Conservation (phyloP, 441 rosid genomes). For the Raphanus hybrid region DNA sequence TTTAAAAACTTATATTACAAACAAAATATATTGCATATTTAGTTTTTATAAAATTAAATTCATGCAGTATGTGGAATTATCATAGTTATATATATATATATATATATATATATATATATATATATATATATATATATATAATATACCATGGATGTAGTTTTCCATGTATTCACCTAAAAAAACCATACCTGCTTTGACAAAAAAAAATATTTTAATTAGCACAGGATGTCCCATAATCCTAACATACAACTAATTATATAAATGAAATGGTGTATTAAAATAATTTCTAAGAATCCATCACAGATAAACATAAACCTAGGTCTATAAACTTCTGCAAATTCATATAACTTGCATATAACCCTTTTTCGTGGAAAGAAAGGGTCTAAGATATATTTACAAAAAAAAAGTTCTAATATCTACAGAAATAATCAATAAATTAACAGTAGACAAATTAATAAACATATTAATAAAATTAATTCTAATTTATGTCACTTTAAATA, state of each 20-base stretch:
- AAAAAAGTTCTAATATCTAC: background rate
- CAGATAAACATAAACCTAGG: background rate
- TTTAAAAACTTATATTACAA: no score
- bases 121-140: no score
- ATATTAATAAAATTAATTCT: no score
- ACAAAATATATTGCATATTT: background rate
- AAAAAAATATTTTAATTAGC: background rate
- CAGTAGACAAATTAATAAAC: background rate
- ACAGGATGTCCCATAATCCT: background rate
- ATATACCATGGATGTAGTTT: background rate
- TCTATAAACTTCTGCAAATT: background rate
- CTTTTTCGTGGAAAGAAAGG: background rate
- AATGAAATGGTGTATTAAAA: background rate
- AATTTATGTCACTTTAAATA: background rate
- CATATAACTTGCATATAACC: background rate
- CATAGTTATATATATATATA: background rate
- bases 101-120: no score
- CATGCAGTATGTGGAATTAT: background rate
- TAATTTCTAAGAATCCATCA: background rate
- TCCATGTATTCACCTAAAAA: background rate
- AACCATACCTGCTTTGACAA: background rate
- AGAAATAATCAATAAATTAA: background rate
- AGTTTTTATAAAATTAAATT: background rate
- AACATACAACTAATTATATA: background rate
- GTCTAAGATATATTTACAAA: background rate